phyloP scores from a whole-genome alignment of 2,329 filamentous ascomycete genomes.

The Phyllosticta citrichinensis region DNA sequence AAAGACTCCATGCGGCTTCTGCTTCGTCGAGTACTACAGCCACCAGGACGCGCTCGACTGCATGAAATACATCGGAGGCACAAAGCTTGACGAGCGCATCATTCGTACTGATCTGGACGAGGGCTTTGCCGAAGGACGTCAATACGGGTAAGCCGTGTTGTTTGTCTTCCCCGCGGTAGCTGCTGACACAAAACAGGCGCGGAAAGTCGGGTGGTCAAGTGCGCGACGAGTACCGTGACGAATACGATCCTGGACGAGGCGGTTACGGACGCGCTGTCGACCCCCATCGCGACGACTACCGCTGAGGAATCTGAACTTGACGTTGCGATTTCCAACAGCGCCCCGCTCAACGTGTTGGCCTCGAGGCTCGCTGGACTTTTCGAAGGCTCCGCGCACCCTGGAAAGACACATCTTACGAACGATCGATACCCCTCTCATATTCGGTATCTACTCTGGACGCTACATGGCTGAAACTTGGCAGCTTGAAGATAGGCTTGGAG shows the following conservation, averaged over 20 bases:
- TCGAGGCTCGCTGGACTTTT: background rate
- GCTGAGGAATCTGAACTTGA: background rate
- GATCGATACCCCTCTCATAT: background rate
- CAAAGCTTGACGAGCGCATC: slow-evolving; percentile 93
- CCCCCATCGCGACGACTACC: slow-evolving; percentile 16
- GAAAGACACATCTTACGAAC: background rate
- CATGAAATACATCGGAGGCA: slow-evolving; percentile 97
- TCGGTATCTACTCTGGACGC: background rate
- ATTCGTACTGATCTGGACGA: slow-evolving; percentile 93
- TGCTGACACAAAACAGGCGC: slow-evolving; percentile 38
- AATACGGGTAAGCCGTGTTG: slow-evolving; percentile 58
- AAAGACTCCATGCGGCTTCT: slow-evolving; percentile 98
- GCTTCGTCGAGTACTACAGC: slow-evolving; percentile 98
- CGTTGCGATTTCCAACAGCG: background rate
- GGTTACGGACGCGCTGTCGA: slow-evolving; percentile 70
- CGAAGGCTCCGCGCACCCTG: background rate
- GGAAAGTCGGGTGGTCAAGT: slow-evolving; percentile 96
- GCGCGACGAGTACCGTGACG: slow-evolving; percentile 92
- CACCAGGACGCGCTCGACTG: slow-evolving; percentile 96
- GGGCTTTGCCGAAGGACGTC: slow-evolving; percentile 88
- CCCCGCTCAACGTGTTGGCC: background rate
- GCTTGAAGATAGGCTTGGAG: background rate
- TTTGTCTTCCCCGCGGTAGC: background rate
- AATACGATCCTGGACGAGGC: slow-evolving; percentile 90
- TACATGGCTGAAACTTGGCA: background rate